Percentiles rank a stretch among this genome's conserved stretches.
phyloP scores from a whole-genome alignment of 208 protist genomes.

The Herpetomonas tarakana region DNA sequence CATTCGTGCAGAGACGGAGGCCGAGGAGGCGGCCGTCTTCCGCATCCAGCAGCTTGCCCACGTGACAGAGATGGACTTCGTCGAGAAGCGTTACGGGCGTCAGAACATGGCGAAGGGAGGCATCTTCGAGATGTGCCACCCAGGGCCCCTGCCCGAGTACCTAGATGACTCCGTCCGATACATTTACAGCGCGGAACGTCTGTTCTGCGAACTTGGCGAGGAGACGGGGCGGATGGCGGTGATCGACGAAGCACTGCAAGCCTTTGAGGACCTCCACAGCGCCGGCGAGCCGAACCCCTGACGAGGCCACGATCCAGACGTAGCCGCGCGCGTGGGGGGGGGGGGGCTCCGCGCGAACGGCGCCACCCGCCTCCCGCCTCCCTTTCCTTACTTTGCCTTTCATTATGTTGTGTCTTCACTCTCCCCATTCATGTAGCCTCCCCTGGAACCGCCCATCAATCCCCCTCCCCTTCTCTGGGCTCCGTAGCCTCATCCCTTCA shows the following conservation, averaged over 20 bases:
- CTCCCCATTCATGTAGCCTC: background rate
- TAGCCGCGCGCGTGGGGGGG: background rate
- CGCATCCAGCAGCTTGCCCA: slow-evolving; percentile 40
- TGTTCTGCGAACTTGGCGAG: slow-evolving; percentile 40
- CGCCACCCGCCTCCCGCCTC: slow-evolving; percentile 2
- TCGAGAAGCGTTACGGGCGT: slow-evolving; percentile 23
- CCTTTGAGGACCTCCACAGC: slow-evolving; percentile 3
- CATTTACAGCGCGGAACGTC: slow-evolving; percentile 39
- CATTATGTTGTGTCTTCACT: background rate
- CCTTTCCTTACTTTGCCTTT: background rate
- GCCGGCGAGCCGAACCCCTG: background rate
- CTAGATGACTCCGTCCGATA: slow-evolving; percentile 48
- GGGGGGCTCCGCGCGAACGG: background rate
- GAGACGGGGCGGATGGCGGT: slow-evolving; percentile 65
- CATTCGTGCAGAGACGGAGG: slow-evolving; percentile 65
- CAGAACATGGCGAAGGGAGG: slow-evolving; percentile 22
- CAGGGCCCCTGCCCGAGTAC: slow-evolving; percentile 12
- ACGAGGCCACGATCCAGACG: slow-evolving; percentile 2
- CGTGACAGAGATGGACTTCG: slow-evolving; percentile 41
- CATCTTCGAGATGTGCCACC: slow-evolving; percentile 8
- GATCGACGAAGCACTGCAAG: slow-evolving; percentile 24
- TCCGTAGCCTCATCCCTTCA: too few relatives aligned
- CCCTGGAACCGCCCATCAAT: too few relatives aligned
- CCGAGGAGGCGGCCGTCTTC: slow-evolving; percentile 64
- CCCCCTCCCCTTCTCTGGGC: slow-evolving; percentile 11